Conservation (phyloP, 805 yeast species). For the Candida ponderosae region DNA sequence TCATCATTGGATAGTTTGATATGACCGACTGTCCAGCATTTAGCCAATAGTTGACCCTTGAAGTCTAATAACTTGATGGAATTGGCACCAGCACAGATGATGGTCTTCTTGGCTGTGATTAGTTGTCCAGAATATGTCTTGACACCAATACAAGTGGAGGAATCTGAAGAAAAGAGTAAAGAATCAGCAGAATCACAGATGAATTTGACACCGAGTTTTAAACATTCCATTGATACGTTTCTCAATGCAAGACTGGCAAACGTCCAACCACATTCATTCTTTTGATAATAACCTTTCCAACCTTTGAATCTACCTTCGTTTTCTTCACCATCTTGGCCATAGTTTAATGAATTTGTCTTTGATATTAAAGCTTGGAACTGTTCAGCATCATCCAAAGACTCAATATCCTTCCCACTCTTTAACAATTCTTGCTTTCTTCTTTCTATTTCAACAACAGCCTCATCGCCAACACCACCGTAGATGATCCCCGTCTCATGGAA, state of each 20-base stretch:
- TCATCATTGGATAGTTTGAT: constrained; percentile 27
- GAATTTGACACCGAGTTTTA: constrained; percentile 24
- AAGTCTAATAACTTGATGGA: constrained; percentile 27
- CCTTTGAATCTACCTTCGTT: constrained; percentile 8
- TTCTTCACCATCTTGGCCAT: not conserved
- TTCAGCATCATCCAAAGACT: constrained; percentile 4
- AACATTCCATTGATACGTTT: constrained; percentile 20
- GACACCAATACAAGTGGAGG: constrained; percentile 22
- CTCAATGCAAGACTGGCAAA: constrained; percentile 25
- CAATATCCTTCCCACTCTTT: constrained; percentile 1
- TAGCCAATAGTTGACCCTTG: constrained; percentile 27
- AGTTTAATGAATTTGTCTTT: constrained; percentile 1
- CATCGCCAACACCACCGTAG: constrained; percentile 15
- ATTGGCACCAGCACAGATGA: constrained; percentile 34
- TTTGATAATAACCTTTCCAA: constrained; percentile 27
- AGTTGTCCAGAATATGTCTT: constrained; percentile 19
- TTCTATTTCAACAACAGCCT: constrained; percentile 9
- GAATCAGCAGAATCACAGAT: constrained; percentile 9
- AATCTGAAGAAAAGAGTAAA: constrained; percentile 15
- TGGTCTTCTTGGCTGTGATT: constrained; percentile 18
- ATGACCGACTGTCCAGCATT: constrained; percentile 35
- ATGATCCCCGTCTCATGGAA: constrained; percentile 28
- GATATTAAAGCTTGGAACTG: too few relatives aligned
- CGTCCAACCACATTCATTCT: constrained; percentile 28
- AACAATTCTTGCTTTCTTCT: constrained; percentile 4